These are phyloP conservation scores for Sphaceloma murrayae DNA, from an alignment of 2,329 filamentous ascomycete genomes.

Conservation along the genomic window DNA sequence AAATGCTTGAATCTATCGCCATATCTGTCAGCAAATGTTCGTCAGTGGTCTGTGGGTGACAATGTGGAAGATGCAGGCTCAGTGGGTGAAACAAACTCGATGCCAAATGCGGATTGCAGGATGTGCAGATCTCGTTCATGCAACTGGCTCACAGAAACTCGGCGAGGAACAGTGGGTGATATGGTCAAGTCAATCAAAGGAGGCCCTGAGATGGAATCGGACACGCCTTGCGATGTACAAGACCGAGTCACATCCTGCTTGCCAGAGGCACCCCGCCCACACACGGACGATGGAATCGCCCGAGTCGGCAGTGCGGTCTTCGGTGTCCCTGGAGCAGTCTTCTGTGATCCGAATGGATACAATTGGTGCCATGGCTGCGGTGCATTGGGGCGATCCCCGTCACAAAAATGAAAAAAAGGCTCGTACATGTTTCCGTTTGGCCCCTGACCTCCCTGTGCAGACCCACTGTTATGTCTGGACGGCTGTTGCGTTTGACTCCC, in stretches of 20 bases:
- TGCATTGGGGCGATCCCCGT: no score
- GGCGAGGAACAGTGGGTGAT: not conserved
- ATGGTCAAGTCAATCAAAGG: not conserved
- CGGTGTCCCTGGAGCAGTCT: no score
- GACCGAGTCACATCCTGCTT: conserved; percentile 1
- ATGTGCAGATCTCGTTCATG: conserved; percentile 10
- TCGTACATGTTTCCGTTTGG: conserved; percentile 17
- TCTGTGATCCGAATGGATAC: no score
- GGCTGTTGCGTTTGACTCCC: conserved; percentile 2
- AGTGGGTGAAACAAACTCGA: not conserved
- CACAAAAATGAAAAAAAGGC: conserved; percentile 15
- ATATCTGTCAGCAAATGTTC: not conserved
- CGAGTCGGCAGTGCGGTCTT: no score
- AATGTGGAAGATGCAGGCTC: not conserved
- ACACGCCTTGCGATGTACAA: conserved; percentile 1
- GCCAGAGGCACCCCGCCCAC: not conserved
- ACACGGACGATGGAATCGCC: conserved; percentile 23
- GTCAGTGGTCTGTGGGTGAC: no score
- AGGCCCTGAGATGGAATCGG: not conserved
- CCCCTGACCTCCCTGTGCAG: conserved; percentile 15
- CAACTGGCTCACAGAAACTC: not conserved
- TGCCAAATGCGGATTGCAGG: not conserved
- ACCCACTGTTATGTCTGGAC: conserved; percentile 7
- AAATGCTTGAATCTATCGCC: conserved; percentile 27
- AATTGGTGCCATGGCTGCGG: no score